A percentile compares a stretch with the other conserved stretches of the same genome.
Evolutionary conservation across 805 yeast genomes (phyloP).

Genomic region (Candida rishiriensis): DNA sequence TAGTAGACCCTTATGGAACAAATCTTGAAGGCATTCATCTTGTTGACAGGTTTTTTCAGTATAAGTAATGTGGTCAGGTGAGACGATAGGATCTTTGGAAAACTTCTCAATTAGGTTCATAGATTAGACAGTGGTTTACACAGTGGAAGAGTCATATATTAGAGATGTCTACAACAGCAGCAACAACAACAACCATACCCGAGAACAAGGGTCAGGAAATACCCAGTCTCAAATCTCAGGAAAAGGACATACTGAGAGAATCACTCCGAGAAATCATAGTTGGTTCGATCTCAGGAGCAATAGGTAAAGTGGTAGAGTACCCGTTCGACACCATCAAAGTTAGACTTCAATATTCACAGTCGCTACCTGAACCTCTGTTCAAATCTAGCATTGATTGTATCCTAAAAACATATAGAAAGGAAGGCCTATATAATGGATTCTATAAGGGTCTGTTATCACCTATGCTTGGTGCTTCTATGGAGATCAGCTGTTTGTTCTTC

Average conservation of each 20-base stretch:
- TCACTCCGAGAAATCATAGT: conserved; percentile 38
- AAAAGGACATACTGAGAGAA: conserved; percentile 16
- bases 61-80: too few species aligned
- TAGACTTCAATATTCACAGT: conserved; percentile 69
- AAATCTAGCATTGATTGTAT: conserved; percentile 66
- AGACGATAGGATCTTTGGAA: too few species aligned
- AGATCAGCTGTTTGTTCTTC: conserved; percentile 75
- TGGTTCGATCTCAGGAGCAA: conserved; percentile 69
- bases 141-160: too few species aligned
- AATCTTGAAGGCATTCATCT: too few species aligned
- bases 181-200: too few species aligned
- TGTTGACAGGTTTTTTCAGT: too few species aligned
- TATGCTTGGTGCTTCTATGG: conserved; percentile 83
- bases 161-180: not conserved
- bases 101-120: too few species aligned
- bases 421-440: conserved; percentile 69
- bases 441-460: conserved; percentile 82
- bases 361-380: conserved; percentile 45
- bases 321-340: conserved; percentile 95
- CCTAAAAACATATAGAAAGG: conserved; percentile 51
- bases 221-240: conserved; percentile 1
- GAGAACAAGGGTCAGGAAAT: not conserved
- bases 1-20: too few species aligned
- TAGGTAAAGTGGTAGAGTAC: conserved; percentile 81
- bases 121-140: too few species aligned